phyloP scores from a whole-genome alignment of 2,329 filamentous ascomycete genomes.

The Ascochyta lentis region DNA sequence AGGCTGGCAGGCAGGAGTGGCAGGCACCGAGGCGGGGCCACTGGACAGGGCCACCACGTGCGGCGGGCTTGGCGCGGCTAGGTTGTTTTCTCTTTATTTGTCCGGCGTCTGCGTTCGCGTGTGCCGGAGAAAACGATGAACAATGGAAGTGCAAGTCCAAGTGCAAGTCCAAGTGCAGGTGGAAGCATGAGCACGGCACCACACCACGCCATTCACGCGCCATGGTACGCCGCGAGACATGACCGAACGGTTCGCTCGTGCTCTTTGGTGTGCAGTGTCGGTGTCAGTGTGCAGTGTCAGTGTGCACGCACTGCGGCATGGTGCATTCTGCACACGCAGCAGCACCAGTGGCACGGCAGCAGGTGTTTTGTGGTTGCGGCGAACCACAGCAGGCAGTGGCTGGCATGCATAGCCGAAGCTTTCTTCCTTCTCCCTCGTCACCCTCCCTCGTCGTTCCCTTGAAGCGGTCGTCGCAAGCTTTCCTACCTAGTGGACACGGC shows the following conservation, averaged over 20 bases:
- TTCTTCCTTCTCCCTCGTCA: too few relatives aligned
- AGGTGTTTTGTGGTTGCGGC: too few relatives aligned
- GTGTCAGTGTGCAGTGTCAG: too few relatives aligned
- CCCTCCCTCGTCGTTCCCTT: slow-evolving; percentile 1
- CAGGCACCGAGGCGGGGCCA: slow-evolving; percentile 10
- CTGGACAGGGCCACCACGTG: slow-evolving; percentile 36
- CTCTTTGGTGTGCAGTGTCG: neutral
- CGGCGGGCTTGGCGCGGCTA: slow-evolving; percentile 12
- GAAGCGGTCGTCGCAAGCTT: slow-evolving; percentile 20
- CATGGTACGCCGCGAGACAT: slow-evolving; percentile 14
- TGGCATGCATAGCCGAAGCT: too few relatives aligned
- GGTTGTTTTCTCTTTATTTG: neutral
- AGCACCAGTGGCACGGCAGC: too few relatives aligned
- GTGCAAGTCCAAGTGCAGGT: neutral
- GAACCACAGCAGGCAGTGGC: too few relatives aligned
- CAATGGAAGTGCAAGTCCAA: too few relatives aligned
- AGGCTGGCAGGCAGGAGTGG: neutral
- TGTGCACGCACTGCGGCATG: too few relatives aligned
- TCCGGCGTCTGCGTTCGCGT: neutral
- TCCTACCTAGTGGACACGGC: slow-evolving; percentile 20
- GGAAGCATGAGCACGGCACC: slow-evolving; percentile 14
- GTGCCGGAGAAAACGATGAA: too few relatives aligned
- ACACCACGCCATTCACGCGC: neutral
- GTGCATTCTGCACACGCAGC: too few relatives aligned
- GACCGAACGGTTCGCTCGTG: slow-evolving; percentile 13